Percentiles rank a stretch among this genome's conserved stretches.
phyloP scores from a whole-genome alignment of 2,329 filamentous ascomycete species.

The Aspergillus arachidicola region DNA sequence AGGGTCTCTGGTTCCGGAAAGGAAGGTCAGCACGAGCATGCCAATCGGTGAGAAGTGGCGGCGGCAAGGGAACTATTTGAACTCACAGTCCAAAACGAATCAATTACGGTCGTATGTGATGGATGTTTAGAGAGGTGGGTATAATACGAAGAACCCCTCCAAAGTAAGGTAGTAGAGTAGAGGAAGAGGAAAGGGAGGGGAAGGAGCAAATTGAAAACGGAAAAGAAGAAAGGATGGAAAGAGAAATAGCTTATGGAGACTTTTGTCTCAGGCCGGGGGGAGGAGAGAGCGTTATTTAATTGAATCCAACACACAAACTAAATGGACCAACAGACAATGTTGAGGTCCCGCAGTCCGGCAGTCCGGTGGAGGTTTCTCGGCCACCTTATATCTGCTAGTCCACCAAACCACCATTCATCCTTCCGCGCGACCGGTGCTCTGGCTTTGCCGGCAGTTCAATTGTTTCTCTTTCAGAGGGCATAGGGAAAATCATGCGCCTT shows the following conservation, averaged over 20 bases:
- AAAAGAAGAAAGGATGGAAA: constrained; percentile 13
- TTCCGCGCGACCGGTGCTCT: constrained; percentile 3
- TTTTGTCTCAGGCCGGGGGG: constrained; percentile 1
- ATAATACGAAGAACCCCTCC: background rate
- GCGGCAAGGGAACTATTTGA: background rate
- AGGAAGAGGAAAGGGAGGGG: constrained; percentile 3
- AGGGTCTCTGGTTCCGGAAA: background rate
- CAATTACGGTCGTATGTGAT: background rate
- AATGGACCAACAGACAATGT: constrained; percentile 15
- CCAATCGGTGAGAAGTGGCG: background rate
- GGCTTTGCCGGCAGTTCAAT: background rate
- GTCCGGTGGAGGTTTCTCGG: constrained; percentile 19
- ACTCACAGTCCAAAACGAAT: background rate
- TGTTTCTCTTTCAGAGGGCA: background rate
- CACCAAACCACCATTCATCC: background rate
- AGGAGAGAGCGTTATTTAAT: constrained; percentile 18
- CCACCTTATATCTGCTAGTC: constrained; percentile 8
- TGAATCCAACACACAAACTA: constrained; percentile 12
- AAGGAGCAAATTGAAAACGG: constrained; percentile 7
- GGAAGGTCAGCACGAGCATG: background rate
- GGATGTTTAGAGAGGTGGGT: background rate
- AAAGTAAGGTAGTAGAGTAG: background rate
- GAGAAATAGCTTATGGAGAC: constrained; percentile 9
- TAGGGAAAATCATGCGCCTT: background rate
- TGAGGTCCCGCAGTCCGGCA: constrained; percentile 26